Evolutionary conservation across 345 rosid genomes (phyloP).

Genomic region (Eucalyptus melliodora): DNA sequence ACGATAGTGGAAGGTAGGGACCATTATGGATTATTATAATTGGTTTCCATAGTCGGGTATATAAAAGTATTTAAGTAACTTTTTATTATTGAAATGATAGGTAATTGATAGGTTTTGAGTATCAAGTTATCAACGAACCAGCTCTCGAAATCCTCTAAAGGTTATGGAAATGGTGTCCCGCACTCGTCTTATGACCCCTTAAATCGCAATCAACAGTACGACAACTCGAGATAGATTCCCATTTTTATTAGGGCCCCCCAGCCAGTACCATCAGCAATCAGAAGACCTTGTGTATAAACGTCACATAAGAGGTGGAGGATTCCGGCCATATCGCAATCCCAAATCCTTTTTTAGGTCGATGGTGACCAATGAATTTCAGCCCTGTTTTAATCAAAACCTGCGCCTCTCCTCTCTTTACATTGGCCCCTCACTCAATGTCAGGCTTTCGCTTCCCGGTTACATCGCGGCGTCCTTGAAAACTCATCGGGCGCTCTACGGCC

Average conservation of each 20-base stretch:
- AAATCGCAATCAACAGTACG: rapidly evolving
- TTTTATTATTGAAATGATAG: not conserved
- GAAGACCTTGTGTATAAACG: not conserved
- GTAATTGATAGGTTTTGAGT: not conserved
- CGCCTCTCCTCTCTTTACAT: not conserved
- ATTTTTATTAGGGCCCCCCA: not conserved
- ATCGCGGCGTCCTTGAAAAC: not conserved
- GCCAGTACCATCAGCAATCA: not conserved
- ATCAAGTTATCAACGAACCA: not conserved
- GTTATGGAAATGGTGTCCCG: not conserved
- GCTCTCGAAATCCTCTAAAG: not conserved
- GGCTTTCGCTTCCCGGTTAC: not conserved
- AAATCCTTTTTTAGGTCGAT: not conserved
- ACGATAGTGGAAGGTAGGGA: not conserved
- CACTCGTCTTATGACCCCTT: not conserved
- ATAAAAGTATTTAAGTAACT: not conserved
- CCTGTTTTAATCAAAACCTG: not conserved
- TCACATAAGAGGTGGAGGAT: not conserved
- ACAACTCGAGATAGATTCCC: not conserved
- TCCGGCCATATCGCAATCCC: not conserved
- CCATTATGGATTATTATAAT: not conserved
- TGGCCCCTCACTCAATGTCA: not conserved
- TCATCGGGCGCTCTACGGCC: not conserved
- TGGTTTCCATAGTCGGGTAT: rapidly evolving
- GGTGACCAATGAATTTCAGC: not conserved